Conservation (phyloP, 192 early-diverging fungal genomes). For the Blastocladiella britannica region DNA sequence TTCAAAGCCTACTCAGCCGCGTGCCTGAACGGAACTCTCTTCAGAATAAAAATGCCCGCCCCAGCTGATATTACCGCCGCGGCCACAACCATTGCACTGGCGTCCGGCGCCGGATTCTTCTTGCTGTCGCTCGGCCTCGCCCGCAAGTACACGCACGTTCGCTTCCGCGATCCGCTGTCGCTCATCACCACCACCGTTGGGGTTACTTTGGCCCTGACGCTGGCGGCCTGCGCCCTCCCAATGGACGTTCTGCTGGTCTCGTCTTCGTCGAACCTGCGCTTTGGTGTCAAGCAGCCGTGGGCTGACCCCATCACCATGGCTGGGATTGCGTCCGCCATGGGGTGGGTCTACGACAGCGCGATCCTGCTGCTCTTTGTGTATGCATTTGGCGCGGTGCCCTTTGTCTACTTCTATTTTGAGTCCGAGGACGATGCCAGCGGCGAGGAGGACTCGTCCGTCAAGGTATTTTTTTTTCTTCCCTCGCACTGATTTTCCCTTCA, state of each 20-base stretch:
- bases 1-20: no score
- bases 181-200: background rate
- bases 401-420: conserved; percentile 41
- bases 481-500: background rate
- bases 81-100: background rate
- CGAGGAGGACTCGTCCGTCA: background rate
- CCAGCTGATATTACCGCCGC: background rate
- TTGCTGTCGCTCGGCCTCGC: background rate
- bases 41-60: no score
- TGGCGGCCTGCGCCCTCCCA: background rate
- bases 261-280: background rate
- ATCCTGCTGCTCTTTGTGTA: conserved; percentile 17
- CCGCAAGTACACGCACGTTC: background rate
- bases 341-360: background rate
- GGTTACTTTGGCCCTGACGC: background rate
- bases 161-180: background rate
- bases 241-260: background rate
- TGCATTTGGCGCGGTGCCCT: conserved; percentile 27
- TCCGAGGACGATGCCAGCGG: conserved; percentile 24
- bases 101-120: background rate
- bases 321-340: background rate
- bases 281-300: background rate
- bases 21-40: no score
- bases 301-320: background rate
- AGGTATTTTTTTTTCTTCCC: background rate